Evolutionary conservation across 139 green algal genomes (phyloP).

Genomic region (Chlamydomonas sp.): DNA sequence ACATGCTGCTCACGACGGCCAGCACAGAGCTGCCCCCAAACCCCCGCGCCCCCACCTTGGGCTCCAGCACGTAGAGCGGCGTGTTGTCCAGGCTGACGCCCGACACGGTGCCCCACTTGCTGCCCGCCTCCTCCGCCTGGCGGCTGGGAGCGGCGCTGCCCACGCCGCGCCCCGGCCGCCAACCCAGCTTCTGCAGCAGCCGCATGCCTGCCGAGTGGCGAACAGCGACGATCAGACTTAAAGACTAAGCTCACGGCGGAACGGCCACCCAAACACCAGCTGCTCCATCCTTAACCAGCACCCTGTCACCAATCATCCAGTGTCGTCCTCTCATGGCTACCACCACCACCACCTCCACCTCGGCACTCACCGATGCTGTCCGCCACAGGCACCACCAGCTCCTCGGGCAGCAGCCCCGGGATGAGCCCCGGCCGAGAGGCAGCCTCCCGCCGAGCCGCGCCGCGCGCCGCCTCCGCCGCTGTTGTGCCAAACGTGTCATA

Average conservation of each 20-base stretch:
- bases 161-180: constrained; percentile 86
- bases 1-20: background rate
- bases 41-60: constrained; percentile 67
- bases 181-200: constrained; percentile 94
- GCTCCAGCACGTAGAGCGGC: constrained; percentile 72
- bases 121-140: constrained; percentile 25
- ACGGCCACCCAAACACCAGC: background rate
- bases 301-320: too few relatives aligned
- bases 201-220: constrained; percentile 68
- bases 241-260: background rate
- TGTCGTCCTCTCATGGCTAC: too few relatives aligned
- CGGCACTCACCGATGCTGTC: constrained; percentile 69
- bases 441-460: constrained; percentile 29
- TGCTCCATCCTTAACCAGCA: too few relatives aligned
- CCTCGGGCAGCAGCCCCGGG: constrained; percentile 67
- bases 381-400: constrained; percentile 83
- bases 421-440: constrained; percentile 57
- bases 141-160: constrained; percentile 41
- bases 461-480: constrained; percentile 52
- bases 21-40: background rate
- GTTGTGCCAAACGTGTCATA: constrained; percentile 90
- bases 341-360: background rate
- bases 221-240: background rate
- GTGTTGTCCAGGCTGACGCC: constrained; percentile 79
- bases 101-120: constrained; percentile 70